A percentile compares a stretch with the other conserved stretches of the same genome.
These are phyloP conservation scores for Colletotrichum orchidophilum DNA, from an alignment of 2,329 filamentous ascomycete genomes.

Conservation along the genomic window DNA sequence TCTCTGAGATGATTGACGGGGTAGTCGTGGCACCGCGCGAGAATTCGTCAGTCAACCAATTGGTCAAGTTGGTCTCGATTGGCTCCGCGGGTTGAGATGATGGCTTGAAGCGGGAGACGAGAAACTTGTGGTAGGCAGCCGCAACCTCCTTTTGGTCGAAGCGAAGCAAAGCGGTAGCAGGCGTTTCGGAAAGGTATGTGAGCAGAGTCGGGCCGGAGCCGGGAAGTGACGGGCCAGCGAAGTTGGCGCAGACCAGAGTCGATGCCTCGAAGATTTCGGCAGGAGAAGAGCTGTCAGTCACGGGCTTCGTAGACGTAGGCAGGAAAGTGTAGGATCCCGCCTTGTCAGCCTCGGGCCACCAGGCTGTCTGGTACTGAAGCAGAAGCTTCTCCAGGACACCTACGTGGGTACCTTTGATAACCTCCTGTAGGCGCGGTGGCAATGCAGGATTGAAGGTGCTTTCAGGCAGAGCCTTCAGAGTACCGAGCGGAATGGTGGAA, in stretches of 20 bases:
- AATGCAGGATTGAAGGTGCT: slow-evolving; percentile 25
- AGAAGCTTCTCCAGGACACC: slow-evolving; percentile 30
- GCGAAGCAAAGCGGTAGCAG: slow-evolving; percentile 21
- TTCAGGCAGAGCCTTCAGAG: slow-evolving; percentile 27
- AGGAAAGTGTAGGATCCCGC: slow-evolving; percentile 28
- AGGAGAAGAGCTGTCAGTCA: slow-evolving; percentile 18
- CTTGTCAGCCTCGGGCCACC: slow-evolving; percentile 31
- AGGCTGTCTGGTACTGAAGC: slow-evolving; percentile 25
- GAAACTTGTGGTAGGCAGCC: slow-evolving; percentile 26
- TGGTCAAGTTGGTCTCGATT: slow-evolving; percentile 21
- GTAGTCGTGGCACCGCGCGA: slow-evolving; percentile 29
- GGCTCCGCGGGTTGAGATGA: slow-evolving; percentile 25
- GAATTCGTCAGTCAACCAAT: slow-evolving; percentile 31
- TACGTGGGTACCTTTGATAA: slow-evolving; percentile 27
- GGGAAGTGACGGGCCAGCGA: slow-evolving; percentile 22
- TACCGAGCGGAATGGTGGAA: slow-evolving; percentile 29
- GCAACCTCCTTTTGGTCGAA: slow-evolving; percentile 25
- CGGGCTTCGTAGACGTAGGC: slow-evolving; percentile 27
- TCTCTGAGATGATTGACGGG: slow-evolving; percentile 23
- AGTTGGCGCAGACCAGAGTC: slow-evolving; percentile 28
- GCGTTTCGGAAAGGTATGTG: slow-evolving; percentile 29
- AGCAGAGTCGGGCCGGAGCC: slow-evolving; percentile 26
- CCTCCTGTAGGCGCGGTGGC: slow-evolving; percentile 19
- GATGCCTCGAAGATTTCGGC: slow-evolving; percentile 27
- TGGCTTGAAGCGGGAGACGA: slow-evolving; percentile 20